phyloP scores from a whole-genome alignment of 768 basidiomycete genomes.

The Lactarius akahatsu region DNA sequence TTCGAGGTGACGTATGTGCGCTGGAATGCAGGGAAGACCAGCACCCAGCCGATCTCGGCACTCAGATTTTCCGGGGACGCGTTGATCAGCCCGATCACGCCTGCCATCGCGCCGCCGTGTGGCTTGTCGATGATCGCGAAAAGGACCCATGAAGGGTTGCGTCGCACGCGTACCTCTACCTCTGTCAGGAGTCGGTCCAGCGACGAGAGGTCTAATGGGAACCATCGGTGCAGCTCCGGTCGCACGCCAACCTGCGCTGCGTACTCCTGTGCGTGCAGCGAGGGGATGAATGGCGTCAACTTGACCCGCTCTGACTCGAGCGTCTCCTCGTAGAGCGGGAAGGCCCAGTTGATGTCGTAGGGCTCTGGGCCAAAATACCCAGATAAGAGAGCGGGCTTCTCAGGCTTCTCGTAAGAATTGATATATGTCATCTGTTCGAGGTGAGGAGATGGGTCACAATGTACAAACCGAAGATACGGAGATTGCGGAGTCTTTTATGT shows the following conservation, averaged over 20 bases:
- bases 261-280: too few species aligned
- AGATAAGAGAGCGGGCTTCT: slow-evolving; percentile 11
- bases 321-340: slow-evolving; percentile 35
- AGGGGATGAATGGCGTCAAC: too few species aligned
- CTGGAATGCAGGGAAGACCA: slow-evolving; percentile 19
- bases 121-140: slow-evolving; percentile 45
- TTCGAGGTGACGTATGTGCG: slow-evolving; percentile 28
- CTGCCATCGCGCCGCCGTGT: slow-evolving; percentile 38
- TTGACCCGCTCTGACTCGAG: too few species aligned
- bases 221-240: slow-evolving; percentile 35
- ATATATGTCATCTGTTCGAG: slow-evolving; percentile 13
- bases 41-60: slow-evolving; percentile 17
- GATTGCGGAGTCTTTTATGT: not conserved
- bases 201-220: slow-evolving; percentile 35
- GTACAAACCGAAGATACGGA: too few species aligned
- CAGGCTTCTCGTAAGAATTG: slow-evolving; percentile 10
- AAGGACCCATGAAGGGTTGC: slow-evolving; percentile 30
- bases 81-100: slow-evolving; percentile 38
- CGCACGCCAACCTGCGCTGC: slow-evolving; percentile 31
- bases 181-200: slow-evolving; percentile 31
- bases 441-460: not conserved
- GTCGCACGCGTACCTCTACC: slow-evolving; percentile 31
- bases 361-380: slow-evolving; percentile 33
- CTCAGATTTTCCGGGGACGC: slow-evolving; percentile 24
- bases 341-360: slow-evolving; percentile 43